Evolutionary conservation across 2,329 filamentous ascomycete species (phyloP).

Genomic region (Fusarium penzigii): DNA sequence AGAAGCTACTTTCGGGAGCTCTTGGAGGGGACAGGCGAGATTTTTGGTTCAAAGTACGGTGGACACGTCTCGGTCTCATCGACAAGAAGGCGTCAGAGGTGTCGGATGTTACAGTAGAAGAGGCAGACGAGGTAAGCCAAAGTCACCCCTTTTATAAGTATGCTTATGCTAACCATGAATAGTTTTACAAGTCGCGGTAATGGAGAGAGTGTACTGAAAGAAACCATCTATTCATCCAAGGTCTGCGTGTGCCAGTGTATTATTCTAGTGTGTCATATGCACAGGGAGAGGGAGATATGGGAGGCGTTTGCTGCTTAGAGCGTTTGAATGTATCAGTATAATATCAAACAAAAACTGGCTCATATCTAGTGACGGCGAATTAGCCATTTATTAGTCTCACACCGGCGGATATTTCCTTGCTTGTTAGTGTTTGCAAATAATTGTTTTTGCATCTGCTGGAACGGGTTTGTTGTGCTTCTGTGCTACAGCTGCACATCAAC

Average conservation of each 20-base stretch:
- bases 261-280: background rate
- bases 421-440: no score
- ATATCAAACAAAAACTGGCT: no score
- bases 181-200: slow-evolving; percentile 42
- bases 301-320: no score
- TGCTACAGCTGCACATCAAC: background rate
- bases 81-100: slow-evolving; percentile 61
- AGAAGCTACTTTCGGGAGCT: slow-evolving; percentile 65
- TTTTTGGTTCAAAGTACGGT: slow-evolving; percentile 77
- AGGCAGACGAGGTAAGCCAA: slow-evolving; percentile 62
- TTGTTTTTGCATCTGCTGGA: no score
- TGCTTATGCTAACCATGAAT: slow-evolving; percentile 25
- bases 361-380: no score
- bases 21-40: slow-evolving; percentile 77
- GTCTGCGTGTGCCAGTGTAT: background rate
- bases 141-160: background rate
- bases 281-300: no score
- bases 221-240: slow-evolving; percentile 4
- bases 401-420: no score
- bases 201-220: background rate
- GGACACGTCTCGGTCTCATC: slow-evolving; percentile 71
- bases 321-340: no score
- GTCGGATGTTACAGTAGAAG: slow-evolving; percentile 67
- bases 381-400: no score
- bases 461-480: background rate